Evolutionary conservation across 2,329 filamentous ascomycete species (phyloP), one percentile per base, ranked within the genome.

Genomic region (Camptophora hylomeconis): DNA sequence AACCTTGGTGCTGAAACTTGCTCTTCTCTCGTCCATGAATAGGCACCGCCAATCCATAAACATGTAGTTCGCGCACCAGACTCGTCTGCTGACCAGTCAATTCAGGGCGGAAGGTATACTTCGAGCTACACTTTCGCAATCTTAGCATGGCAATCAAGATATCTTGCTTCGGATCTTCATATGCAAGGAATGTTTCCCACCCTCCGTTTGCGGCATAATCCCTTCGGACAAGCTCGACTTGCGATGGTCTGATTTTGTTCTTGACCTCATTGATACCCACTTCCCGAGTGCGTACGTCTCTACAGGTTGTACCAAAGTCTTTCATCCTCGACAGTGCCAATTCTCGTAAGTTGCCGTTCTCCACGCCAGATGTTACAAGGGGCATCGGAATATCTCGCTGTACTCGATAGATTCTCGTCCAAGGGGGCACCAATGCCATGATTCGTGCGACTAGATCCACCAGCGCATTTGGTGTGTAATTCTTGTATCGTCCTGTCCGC

Each of bases 301-400:
- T 82, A 52, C 92, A 98, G 1, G 82, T 83, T 0, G 89, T 98
- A 27, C 92, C 92, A 45, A 98, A 95, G 52, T 98, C 89, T 56
- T 94, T 94, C 92, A 98, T 98, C 13, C 89, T 70, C n/a, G 86
- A 84, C 31, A 98, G 63, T 1, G 89, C 87, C 26, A 98, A 63
- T 54, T 98, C 89, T 38, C 89, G 75, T 20, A 98, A 62, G 51
- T 98, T 98, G 37, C 89, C 89, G 45, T 98, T 98, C 58, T 98
- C 89, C 0, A 98, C 89, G 21, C 89, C 89, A 1, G 87, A 92
- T 0, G 89, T 95, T n/a, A 98, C 92, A 14, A 98, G 67, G 1
- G 89, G 89, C 89, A 98, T 98, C n/a, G 89, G 89, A 34, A 98
- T 98, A 57, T 98, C 89, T 52, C 89, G 75, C 61, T 98, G 89